Evolutionary conservation across 257 asterid species (phyloP).

Genomic region (Ehretia macrophylla): DNA sequence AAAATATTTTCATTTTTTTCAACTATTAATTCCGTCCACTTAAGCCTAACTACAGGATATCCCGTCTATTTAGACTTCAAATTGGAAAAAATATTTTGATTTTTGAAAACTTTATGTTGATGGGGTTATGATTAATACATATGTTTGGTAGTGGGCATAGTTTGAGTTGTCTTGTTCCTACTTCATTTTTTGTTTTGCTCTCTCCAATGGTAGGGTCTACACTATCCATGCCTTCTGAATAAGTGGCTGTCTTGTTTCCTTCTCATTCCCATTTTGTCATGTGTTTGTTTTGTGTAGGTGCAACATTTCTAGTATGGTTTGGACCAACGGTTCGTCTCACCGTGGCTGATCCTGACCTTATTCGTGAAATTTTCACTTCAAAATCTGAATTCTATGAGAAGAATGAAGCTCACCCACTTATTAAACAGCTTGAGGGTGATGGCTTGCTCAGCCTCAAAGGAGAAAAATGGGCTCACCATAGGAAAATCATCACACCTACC

Average conservation of each 20-base stretch:
- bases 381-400: slow-evolving; percentile 46
- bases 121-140: slow-evolving; percentile 6
- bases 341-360: slow-evolving; percentile 46
- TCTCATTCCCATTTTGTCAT: not conserved
- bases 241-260: no score
- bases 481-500: slow-evolving; percentile 47
- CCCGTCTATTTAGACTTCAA: not conserved
- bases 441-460: slow-evolving; percentile 46
- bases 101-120: slow-evolving; percentile 2
- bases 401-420: slow-evolving; percentile 41
- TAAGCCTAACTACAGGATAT: no score
- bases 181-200: slow-evolving; percentile 14
- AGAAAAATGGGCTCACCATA: slow-evolving; percentile 48
- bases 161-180: slow-evolving; percentile 31
- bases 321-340: slow-evolving; percentile 50
- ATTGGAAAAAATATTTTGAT: not conserved
- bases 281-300: slow-evolving; percentile 18
- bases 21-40: no score
- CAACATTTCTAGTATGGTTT: slow-evolving; percentile 46
- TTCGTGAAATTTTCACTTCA: slow-evolving; percentile 40
- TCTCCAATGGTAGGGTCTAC: slow-evolving; percentile 32
- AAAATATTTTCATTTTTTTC: no score
- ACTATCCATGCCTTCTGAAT: not conserved
- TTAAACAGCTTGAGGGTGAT: slow-evolving; percentile 46
- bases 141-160: slow-evolving; percentile 18